Percentiles rank a stretch among this genome's conserved stretches.
Conservation (phyloP, 2,329 filamentous ascomycete species). For the Zopfia rhizophila region DNA sequence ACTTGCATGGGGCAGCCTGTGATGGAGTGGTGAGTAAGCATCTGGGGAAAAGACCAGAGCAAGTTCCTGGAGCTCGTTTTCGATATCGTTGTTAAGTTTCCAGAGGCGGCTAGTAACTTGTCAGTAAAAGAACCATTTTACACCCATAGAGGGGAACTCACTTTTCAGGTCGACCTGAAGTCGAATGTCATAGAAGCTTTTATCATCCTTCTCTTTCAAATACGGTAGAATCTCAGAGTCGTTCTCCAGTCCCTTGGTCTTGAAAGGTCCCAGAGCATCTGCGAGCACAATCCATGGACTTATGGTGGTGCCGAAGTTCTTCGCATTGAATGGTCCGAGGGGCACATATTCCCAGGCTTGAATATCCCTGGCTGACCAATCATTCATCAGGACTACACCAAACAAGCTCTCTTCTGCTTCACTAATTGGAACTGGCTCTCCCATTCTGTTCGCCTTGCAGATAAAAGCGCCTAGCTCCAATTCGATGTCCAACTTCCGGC, state of each 20-base stretch:
- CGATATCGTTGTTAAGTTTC: conserved; percentile 67
- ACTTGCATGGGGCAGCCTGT: conserved; percentile 79
- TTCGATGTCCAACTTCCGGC: conserved; percentile 78
- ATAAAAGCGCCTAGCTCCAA: conserved; percentile 83
- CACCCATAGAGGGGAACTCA: conserved; percentile 31
- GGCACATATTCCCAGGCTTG: conserved; percentile 88
- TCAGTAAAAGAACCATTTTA: conserved; percentile 24
- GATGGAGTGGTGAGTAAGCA: conserved; percentile 81
- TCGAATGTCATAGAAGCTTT: conserved; percentile 74
- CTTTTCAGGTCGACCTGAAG: conserved; percentile 72
- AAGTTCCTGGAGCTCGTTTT: conserved; percentile 72
- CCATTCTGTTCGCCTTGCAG: conserved; percentile 71
- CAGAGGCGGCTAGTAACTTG: conserved; percentile 52
- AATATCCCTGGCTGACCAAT: conserved; percentile 86
- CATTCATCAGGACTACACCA: conserved; percentile 84
- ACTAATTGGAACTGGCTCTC: conserved; percentile 69
- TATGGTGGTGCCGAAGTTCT: conserved; percentile 84
- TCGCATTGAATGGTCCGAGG: conserved; percentile 82
- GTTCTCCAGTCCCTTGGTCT: conserved; percentile 65
- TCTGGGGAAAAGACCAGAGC: conserved; percentile 85
- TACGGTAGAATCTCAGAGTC: conserved; percentile 68
- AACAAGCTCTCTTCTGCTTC: conserved; percentile 78
- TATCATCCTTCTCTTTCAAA: conserved; percentile 68
- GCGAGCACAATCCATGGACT: conserved; percentile 82
- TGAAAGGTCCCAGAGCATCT: conserved; percentile 78